These are phyloP conservation scores for Mangifera indica DNA, from an alignment of 345 rosid genomes.

Conservation along the genomic window DNA sequence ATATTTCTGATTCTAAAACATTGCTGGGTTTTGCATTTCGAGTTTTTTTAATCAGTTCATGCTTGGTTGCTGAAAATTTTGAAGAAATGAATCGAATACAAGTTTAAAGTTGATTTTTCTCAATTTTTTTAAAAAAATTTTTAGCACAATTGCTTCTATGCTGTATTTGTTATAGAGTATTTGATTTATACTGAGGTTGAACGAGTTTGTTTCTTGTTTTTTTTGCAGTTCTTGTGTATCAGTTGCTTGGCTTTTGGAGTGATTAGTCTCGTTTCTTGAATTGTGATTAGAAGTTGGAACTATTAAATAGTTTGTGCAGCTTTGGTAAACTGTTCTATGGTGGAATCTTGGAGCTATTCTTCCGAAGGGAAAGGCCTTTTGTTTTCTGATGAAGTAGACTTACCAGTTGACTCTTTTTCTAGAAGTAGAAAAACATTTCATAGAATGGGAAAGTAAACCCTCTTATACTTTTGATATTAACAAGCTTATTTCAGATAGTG, in stretches of 20 bases:
- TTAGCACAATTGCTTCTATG: not conserved
- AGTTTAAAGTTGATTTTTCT: not conserved
- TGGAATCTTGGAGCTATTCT: conserved; percentile 57
- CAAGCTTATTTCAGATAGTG: conserved; percentile 23
- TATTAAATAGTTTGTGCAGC: conserved; percentile 17
- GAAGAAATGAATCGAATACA: not conserved
- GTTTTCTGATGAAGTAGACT: conserved; percentile 41
- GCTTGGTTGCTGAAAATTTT: conserved; percentile 17
- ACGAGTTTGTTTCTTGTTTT: not conserved
- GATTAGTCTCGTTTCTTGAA: not conserved
- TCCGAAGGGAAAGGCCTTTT: conserved; percentile 39
- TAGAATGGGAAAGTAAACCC: conserved; percentile 39
- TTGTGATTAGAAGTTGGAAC: conserved; percentile 4
- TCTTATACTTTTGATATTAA: conserved; percentile 31
- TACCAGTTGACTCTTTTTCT: conserved; percentile 37
- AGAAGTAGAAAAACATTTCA: conserved; percentile 33
- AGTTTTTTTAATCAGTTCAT: not conserved
- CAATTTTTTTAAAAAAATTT: not conserved
- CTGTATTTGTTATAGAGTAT: not conserved
- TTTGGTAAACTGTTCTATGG: conserved; percentile 14
- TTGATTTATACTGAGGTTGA: no score
- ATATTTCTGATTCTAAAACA: conserved; percentile 4
- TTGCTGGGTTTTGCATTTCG: not conserved
- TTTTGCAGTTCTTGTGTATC: not conserved
- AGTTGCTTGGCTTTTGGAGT: not conserved